Conservation (phyloP, 208 protist species). For the Trypanosoma mega region DNA sequence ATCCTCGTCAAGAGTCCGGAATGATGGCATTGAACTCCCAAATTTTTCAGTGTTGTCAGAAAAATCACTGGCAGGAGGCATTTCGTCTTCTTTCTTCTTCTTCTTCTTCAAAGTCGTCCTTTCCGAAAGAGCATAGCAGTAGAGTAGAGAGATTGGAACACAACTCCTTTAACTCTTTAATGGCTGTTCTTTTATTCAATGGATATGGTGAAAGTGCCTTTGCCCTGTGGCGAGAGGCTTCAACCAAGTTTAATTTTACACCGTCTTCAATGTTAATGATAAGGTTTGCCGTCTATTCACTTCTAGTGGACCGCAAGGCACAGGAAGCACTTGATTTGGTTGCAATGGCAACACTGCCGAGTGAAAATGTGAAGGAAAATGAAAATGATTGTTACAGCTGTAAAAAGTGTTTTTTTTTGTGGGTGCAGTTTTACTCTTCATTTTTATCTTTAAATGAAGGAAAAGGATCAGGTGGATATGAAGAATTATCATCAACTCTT, state of each 20-base stretch:
- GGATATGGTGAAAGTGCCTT: conserved; percentile 29
- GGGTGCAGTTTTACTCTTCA: conserved; percentile 4
- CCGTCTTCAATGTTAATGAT: conserved; percentile 26
- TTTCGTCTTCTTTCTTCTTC: conserved; percentile 10
- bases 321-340: conserved; percentile 39
- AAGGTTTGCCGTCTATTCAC: conserved; percentile 37
- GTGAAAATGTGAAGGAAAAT: not conserved
- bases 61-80: conserved; percentile 21
- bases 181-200: conserved; percentile 30
- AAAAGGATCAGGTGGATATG: not conserved
- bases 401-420: conserved; percentile 1
- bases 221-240: conserved; percentile 27
- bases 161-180: conserved; percentile 18
- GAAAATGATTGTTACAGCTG: not conserved
- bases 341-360: not conserved
- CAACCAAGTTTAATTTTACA: conserved; percentile 9
- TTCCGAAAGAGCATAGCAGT: too few relatives aligned
- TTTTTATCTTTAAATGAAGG: not conserved
- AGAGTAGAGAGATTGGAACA: too few relatives aligned
- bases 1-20: not conserved
- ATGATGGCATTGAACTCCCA: not conserved
- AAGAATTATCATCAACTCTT: not conserved
- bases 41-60: not conserved
- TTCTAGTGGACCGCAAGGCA: conserved; percentile 42
- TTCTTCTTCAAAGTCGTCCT: too few relatives aligned